Base-by-base conservation (phyloP, 441 rosid species). In the Gossypium aridum region DNA sequence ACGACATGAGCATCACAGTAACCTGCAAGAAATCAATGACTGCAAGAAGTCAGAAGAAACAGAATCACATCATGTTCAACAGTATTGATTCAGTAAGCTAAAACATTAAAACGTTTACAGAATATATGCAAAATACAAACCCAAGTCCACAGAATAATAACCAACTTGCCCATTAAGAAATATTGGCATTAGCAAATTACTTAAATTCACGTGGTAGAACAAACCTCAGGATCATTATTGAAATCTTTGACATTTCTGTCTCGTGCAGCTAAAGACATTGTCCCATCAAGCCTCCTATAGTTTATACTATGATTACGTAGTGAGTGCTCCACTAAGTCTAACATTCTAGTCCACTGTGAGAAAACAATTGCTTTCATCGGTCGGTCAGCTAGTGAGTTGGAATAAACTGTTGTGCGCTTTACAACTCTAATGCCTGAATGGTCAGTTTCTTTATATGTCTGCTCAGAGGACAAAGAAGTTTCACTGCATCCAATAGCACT, bases 271-370 rank as follows among this genome's bases (percentile, higher is more conserved):
- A 95, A 84, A 76, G 82, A 82, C 98, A 95, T 93, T 64, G 92
- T 90, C 60, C 97, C 97, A 71, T 95, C 99, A 83, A 95, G 91
- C 82, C 99, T 90, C 86, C 98, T 86, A 83, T 82, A 90, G 43
- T 83, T 78, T 70, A 95, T 84, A 68, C 74, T 56, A 74, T 81
- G 79, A 76, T 83, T 82, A 20, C 70, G 71, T 83, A 95, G 74
- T 70, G 86, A 80, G 64, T 0, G 14, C 85, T 92, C 92, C 73
- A 96, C 93, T 79, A 93, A 74, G 86, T 96, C 87, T 81, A 96
- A 84, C 99, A 96, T 96, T 62, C 93, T 77, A 62, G 97, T 96
- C 98, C 99, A 96, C 79, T 96, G 99, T 25, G 98, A 90, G 86
- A 93, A 96, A 75, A 96, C 55, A 75, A 96, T 93, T 45, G 97